These are phyloP conservation scores for Lentinula sp. DNA, from an alignment of 768 basidiomycete genomes.

Conservation along the genomic window DNA sequence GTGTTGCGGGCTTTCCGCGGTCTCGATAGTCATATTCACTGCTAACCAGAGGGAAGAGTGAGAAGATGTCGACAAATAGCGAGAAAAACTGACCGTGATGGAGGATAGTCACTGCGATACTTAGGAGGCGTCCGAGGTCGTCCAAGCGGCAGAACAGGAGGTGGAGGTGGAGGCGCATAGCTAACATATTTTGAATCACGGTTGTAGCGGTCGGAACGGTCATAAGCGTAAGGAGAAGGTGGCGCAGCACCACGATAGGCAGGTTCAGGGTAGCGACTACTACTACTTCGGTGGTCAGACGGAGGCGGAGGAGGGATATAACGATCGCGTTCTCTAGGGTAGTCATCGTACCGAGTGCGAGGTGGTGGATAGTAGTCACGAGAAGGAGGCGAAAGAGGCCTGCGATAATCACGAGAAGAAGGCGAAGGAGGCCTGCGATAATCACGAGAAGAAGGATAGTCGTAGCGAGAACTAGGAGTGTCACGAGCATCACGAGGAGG, in stretches of 20 bases:
- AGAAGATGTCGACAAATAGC: neutral
- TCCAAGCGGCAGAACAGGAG: slow-evolving; percentile 24
- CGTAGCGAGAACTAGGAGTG: slow-evolving; percentile 41
- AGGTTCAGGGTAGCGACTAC: slow-evolving; percentile 54
- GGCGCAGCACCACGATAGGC: slow-evolving; percentile 44
- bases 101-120: slow-evolving; percentile 54
- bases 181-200: slow-evolving; percentile 41
- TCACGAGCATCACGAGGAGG: slow-evolving; percentile 30
- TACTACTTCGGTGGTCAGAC: slow-evolving; percentile 33
- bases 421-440: slow-evolving; percentile 49
- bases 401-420: slow-evolving; percentile 61
- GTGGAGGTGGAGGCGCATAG: slow-evolving; percentile 31
- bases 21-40: slow-evolving; percentile 49
- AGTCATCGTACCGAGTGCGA: slow-evolving; percentile 67
- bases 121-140: slow-evolving; percentile 57
- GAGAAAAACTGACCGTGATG: slow-evolving; percentile 40
- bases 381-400: slow-evolving; percentile 40
- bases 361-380: slow-evolving; percentile 55
- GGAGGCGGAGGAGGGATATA: slow-evolving; percentile 41
- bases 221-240: slow-evolving; percentile 38
- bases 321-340: slow-evolving; percentile 50
- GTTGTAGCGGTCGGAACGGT: slow-evolving; percentile 59
- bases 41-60: neutral
- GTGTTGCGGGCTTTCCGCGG: slow-evolving; percentile 48
- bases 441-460: slow-evolving; percentile 59